Evolutionary conservation across 106 monocot genomes (phyloP).

Genomic region (Amphibolis antarctica): DNA sequence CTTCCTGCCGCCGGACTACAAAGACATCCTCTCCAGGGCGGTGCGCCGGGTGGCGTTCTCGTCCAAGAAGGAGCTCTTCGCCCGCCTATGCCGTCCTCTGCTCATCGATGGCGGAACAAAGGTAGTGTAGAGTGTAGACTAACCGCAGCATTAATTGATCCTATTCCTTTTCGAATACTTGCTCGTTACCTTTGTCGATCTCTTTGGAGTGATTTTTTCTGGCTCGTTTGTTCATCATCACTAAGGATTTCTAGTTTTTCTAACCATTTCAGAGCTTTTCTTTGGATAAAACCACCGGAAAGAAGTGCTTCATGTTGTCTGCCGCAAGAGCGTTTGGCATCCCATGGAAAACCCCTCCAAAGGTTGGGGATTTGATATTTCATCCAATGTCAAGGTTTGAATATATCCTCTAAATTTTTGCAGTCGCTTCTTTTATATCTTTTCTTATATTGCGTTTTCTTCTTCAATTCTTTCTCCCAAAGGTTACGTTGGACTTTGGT

Average conservation of each 20-base stretch:
- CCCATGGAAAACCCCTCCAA: constrained; percentile 31
- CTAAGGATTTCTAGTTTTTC: too few species aligned
- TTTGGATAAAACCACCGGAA: constrained; percentile 48
- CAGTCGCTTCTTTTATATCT: too few species aligned
- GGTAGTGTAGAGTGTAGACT: constrained; percentile 17
- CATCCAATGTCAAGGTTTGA: too few species aligned
- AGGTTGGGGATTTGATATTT: too few species aligned
- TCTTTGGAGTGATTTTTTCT: background rate
- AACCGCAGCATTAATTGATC: too few species aligned
- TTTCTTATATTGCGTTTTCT: too few species aligned
- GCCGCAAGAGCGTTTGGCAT: constrained; percentile 48
- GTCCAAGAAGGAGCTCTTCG: constrained; percentile 37
- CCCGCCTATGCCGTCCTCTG: constrained; percentile 33
- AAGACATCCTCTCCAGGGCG: constrained; percentile 22
- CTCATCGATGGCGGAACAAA: constrained; percentile 35
- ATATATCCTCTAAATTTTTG: too few species aligned
- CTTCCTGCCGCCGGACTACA: constrained; percentile 33
- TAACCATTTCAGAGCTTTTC: constrained; percentile 49
- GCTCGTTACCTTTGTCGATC: too few species aligned
- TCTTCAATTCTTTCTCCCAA: too few species aligned
- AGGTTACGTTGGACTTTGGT: too few species aligned
- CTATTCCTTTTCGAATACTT: too few species aligned
- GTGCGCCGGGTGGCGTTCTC: constrained; percentile 10
- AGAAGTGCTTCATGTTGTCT: constrained; percentile 51
- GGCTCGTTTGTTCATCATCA: background rate